Evolutionary conservation across 2,329 filamentous ascomycete species (phyloP).

Genomic region (Catunica adiposa): DNA sequence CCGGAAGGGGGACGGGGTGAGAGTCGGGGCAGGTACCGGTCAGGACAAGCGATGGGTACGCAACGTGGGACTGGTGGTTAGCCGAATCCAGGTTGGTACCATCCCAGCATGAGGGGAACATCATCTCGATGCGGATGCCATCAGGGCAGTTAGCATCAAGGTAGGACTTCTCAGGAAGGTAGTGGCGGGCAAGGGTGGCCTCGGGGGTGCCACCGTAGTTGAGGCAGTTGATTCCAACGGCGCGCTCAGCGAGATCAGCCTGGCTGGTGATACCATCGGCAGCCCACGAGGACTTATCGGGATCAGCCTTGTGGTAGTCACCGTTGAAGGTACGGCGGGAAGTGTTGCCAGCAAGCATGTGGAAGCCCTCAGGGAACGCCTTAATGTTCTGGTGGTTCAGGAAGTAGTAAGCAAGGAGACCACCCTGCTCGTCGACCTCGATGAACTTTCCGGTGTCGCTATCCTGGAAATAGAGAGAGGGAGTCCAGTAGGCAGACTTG

Average conservation of each 20-base stretch:
- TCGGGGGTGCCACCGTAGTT: slow-evolving; percentile 57
- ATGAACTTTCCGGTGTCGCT: slow-evolving; percentile 44
- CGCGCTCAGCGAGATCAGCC: slow-evolving; percentile 55
- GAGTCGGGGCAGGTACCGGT: slow-evolving; percentile 57
- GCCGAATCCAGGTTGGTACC: slow-evolving; percentile 41
- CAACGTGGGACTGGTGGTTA: slow-evolving; percentile 50
- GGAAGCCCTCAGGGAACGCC: slow-evolving; percentile 62
- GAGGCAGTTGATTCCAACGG: slow-evolving; percentile 87
- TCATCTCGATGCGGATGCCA: slow-evolving; percentile 66
- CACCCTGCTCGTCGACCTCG: slow-evolving; percentile 57
- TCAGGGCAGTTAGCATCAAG: slow-evolving; percentile 69
- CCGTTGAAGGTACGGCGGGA: slow-evolving; percentile 52
- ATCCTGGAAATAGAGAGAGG: slow-evolving; percentile 61
- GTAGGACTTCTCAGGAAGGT: slow-evolving; percentile 61
- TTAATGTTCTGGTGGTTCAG: slow-evolving; percentile 47
- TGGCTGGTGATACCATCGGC: slow-evolving; percentile 47
- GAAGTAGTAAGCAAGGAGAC: slow-evolving; percentile 84
- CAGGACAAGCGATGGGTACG: slow-evolving; percentile 63
- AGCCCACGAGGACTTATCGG: slow-evolving; percentile 54
- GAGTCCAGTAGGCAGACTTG: slow-evolving; percentile 79
- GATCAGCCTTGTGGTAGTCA: slow-evolving; percentile 46
- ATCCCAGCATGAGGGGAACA: slow-evolving; percentile 86
- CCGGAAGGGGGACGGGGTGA: slow-evolving; percentile 51
- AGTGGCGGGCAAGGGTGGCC: slow-evolving; percentile 63
- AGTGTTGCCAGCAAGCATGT: slow-evolving; percentile 66